A percentile compares a stretch with the other conserved stretches of the same genome.
Conservation (phyloP, 1,139 yeast species). For the Geotrichum restrictum region DNA sequence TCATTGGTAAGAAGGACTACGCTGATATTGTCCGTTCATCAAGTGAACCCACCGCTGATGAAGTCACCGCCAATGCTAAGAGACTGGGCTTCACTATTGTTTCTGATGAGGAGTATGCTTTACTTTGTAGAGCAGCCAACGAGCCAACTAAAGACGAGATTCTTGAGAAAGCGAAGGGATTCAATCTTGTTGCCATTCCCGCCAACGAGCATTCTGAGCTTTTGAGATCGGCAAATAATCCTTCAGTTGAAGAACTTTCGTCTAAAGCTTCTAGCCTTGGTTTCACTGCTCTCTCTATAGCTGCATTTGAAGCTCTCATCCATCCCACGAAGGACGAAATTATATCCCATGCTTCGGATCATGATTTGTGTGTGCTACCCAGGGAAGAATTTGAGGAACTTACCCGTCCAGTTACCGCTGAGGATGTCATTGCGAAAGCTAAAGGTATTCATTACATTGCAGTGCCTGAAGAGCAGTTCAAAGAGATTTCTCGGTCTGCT, state of each 20-base stretch:
- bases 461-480: slow-evolving; percentile 27
- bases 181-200: slow-evolving; percentile 30
- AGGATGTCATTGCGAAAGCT: slow-evolving; percentile 25
- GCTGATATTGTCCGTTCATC: slow-evolving; percentile 4
- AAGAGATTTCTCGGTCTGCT: slow-evolving; percentile 20
- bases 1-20: slow-evolving; percentile 10
- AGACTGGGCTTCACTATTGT: slow-evolving; percentile 35
- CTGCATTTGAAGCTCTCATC: slow-evolving; percentile 28
- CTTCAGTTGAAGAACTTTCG: slow-evolving; percentile 30
- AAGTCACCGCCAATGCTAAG: slow-evolving; percentile 31
- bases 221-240: slow-evolving; percentile 26
- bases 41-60: slow-evolving; percentile 27
- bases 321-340: slow-evolving; percentile 31
- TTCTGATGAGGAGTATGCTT: slow-evolving; percentile 23
- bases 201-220: slow-evolving; percentile 17
- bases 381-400: slow-evolving; percentile 25
- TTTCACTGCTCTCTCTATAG: slow-evolving; percentile 31
- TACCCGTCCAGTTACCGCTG: slow-evolving; percentile 21
- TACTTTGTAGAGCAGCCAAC: slow-evolving; percentile 1
- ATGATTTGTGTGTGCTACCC: slow-evolving; percentile 36
- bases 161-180: slow-evolving; percentile 35
- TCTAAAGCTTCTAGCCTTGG: slow-evolving; percentile 35
- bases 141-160: slow-evolving; percentile 26
- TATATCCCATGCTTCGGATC: slow-evolving; percentile 32
- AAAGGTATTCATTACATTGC: slow-evolving; percentile 34